Evolutionary conservation across 345 rosid species (phyloP).

Genomic region (Citrus inodora): DNA sequence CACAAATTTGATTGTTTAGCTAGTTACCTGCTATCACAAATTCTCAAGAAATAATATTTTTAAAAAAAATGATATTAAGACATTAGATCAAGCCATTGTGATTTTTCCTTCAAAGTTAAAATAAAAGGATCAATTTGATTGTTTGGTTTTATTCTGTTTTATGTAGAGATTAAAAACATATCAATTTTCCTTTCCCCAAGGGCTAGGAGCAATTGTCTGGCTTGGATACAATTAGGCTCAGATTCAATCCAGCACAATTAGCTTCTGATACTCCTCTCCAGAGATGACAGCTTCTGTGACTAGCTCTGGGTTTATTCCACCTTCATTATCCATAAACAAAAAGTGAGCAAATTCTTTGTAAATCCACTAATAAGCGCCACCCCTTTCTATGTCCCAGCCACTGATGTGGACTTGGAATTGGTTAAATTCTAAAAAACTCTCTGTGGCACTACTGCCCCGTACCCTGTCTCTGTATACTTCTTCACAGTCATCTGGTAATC

Average conservation of each 20-base stretch:
- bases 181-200: too few relatives aligned
- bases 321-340: conserved; percentile 43
- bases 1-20: too few relatives aligned
- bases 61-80: too few relatives aligned
- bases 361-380: conserved; percentile 62
- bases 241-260: background rate
- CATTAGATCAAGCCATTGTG: too few relatives aligned
- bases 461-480: conserved; percentile 45
- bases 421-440: conserved; percentile 70
- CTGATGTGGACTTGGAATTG: conserved; percentile 46
- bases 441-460: conserved; percentile 45
- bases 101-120: too few relatives aligned
- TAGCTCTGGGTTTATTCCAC: conserved; percentile 28
- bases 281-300: background rate
- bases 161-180: too few relatives aligned
- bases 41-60: too few relatives aligned
- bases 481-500: conserved; percentile 38
- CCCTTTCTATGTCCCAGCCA: conserved; percentile 31
- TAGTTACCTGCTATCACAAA: too few relatives aligned
- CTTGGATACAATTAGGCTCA: conserved; percentile 20
- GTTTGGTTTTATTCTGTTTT: too few relatives aligned
- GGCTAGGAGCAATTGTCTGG: too few relatives aligned
- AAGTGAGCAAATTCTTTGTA: conserved; percentile 58
- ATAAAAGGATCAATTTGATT: too few relatives aligned
- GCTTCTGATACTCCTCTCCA: too few relatives aligned